A percentile compares a stretch with the other conserved stretches of the same genome.
These are phyloP conservation scores for Corniculantispora saksenae DNA, from an alignment of 2,329 filamentous ascomycete genomes.

Conservation along the genomic window DNA sequence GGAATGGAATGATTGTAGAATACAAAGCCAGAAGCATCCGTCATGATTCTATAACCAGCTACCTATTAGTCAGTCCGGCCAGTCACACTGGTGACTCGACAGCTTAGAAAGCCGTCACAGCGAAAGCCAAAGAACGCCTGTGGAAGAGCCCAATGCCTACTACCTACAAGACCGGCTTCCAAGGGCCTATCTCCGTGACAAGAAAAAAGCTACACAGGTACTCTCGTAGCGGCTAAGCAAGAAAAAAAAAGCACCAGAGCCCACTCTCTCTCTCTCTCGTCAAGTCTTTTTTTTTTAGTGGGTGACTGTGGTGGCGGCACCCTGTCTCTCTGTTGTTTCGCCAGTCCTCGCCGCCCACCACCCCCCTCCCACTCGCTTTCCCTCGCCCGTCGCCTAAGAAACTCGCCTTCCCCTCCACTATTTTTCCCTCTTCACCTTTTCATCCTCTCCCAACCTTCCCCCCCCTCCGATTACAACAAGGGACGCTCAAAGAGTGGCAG, in stretches of 20 bases:
- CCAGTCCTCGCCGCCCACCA: background rate
- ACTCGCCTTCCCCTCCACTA: slow-evolving; percentile 26
- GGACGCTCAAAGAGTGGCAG: slow-evolving; percentile 44
- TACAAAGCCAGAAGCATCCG: background rate
- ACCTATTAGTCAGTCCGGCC: slow-evolving; percentile 14
- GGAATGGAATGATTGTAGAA: background rate
- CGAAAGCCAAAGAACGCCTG: slow-evolving; percentile 9
- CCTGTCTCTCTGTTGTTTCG: slow-evolving; percentile 7
- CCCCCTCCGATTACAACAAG: slow-evolving; percentile 30
- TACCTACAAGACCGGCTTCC: background rate
- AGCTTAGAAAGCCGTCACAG: slow-evolving; percentile 8
- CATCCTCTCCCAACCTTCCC: slow-evolving; percentile 28
- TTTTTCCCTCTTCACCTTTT: slow-evolving; percentile 29
- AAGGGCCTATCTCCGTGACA: slow-evolving; percentile 11
- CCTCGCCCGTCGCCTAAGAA: slow-evolving; percentile 23
- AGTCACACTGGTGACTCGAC: slow-evolving; percentile 13
- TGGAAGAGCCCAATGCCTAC: background rate
- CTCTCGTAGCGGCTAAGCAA: background rate
- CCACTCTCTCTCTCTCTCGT: background rate
- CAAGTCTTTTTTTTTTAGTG: background rate
- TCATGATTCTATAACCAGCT: background rate
- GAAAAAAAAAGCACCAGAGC: background rate
- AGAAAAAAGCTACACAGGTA: background rate
- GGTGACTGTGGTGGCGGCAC: slow-evolving; percentile 3
- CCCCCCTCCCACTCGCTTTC: slow-evolving; percentile 8